Base-by-base conservation (phyloP, 2,329 filamentous ascomycete species). In the Colletotrichum abscissum region DNA sequence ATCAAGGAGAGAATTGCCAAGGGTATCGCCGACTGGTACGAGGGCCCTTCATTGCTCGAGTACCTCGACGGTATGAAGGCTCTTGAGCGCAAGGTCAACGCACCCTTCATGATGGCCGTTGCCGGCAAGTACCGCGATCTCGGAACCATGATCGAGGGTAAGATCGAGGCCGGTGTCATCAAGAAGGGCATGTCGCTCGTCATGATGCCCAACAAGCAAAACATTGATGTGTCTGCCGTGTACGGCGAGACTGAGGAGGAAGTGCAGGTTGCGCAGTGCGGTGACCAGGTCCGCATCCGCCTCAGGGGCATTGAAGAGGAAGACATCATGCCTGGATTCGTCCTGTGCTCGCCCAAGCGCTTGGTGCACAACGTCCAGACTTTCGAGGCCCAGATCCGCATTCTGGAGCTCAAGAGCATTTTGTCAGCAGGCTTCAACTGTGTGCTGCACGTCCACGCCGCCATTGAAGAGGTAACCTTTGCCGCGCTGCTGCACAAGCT, bases 91-190 rank as follows among this genome's bases (percentile, higher is more conserved):
- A 99, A 98, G 88, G 85, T 98, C 78, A 98, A 98, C 78, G 97
- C 97, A 2, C 96, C 97, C 11, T 98, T 99, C 89, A 98, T 99
- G 97, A 98, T 99, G 95, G 94, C 97, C 9, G 89, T 99, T 76
- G 94, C 94, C 76, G 95, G 94, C 84, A 99, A 99, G 86, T 99
- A 98, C 87, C 91, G 94, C 78, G 97, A 99, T 82, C 93, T 99
- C 89, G 97, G 97, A 79, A 99, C 97, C 75, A 95, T 99, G 90
- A 91, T 98, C 55, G 97, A 99, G 86, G 97, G 97, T 77, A 98
- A 98, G 88, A 94, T 99, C 76, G 97, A 99, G 84, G 94, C 95
- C 22, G 96, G 95, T 82, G 93, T 98, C 59, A 88, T 97, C 82
- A 97, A 97, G 88, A 98, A 98, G 89, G 92, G 92, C 74, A 92